These are phyloP conservation scores for Ceriops zippeliana DNA, from an alignment of 345 rosid species.

Conservation along the genomic window DNA sequence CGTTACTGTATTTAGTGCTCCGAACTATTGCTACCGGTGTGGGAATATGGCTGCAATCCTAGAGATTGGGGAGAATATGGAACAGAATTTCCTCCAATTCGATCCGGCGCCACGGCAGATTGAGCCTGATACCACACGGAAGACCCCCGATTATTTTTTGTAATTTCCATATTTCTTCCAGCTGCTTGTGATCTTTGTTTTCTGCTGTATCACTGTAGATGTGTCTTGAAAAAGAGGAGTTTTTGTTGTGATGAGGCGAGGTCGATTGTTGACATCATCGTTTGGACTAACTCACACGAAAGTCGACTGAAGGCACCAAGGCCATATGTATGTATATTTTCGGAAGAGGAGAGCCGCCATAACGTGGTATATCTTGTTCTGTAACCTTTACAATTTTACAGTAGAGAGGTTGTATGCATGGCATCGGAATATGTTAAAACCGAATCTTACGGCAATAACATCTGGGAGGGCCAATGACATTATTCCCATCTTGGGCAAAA, in stretches of 20 bases:
- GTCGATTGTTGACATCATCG: constrained; percentile 39
- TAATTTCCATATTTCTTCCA: constrained; percentile 39
- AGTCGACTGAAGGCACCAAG: constrained; percentile 26
- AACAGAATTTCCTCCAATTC: constrained; percentile 87
- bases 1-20: constrained; percentile 94
- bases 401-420: background rate
- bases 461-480: constrained; percentile 24
- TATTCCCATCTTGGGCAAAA: no score
- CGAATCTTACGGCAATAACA: constrained; percentile 18
- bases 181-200: constrained; percentile 34
- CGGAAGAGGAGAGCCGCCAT: constrained; percentile 15
- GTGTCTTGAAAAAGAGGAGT: constrained; percentile 36
- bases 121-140: constrained; percentile 89
- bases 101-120: constrained; percentile 94
- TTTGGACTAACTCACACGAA: constrained; percentile 27
- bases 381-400: constrained; percentile 9
- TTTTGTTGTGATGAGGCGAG: constrained; percentile 45
- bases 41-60: constrained; percentile 98
- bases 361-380: constrained; percentile 8
- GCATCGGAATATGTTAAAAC: no score
- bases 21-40: constrained; percentile 90
- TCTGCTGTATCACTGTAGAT: constrained; percentile 44
- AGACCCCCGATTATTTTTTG: constrained; percentile 98
- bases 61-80: constrained; percentile 94
- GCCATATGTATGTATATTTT: constrained; percentile 17